phyloP scores from a whole-genome alignment of 352 stramenopile genomes.

The Phytophthora kernoviae region DNA sequence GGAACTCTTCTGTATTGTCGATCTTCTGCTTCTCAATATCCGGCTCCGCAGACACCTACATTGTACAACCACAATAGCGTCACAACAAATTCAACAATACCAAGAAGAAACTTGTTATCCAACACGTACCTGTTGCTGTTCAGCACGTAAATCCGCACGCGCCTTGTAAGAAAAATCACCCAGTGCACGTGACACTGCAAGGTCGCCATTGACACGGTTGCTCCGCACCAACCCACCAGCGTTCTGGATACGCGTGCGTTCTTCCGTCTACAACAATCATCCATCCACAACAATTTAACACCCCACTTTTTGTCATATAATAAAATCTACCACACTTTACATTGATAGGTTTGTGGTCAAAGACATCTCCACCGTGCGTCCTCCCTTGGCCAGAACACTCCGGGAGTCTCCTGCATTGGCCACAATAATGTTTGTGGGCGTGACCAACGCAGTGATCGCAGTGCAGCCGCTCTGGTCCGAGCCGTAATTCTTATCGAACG shows the following conservation, averaged over 20 bases:
- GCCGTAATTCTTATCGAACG: slow-evolving; percentile 49
- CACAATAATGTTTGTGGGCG: slow-evolving; percentile 73
- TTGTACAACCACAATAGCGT: background rate
- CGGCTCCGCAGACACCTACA: slow-evolving; percentile 78
- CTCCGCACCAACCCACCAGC: slow-evolving; percentile 72
- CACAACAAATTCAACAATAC: background rate
- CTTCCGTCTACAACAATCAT: slow-evolving; percentile 45
- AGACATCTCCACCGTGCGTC: slow-evolving; percentile 77
- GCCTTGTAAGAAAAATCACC: slow-evolving; percentile 88
- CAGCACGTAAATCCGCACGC: slow-evolving; percentile 48
- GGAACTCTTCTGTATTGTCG: slow-evolving; percentile 88
- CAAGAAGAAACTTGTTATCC: background rate
- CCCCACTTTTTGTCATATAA: background rate
- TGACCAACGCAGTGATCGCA: slow-evolving; percentile 75
- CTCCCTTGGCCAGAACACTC: slow-evolving; percentile 65
- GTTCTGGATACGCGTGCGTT: slow-evolving; percentile 72
- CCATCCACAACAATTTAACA: slow-evolving; percentile 1
- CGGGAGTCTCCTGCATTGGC: slow-evolving; percentile 85
- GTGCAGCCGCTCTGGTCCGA: slow-evolving; percentile 81
- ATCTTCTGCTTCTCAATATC: slow-evolving; percentile 86
- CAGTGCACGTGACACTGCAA: slow-evolving; percentile 80
- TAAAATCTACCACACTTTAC: slow-evolving; percentile 42
- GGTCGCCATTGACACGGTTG: slow-evolving; percentile 84
- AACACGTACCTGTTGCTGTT: slow-evolving; percentile 68
- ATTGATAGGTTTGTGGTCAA: slow-evolving; percentile 93